Evolutionary conservation across 1,284 basidiomycete genomes (phyloP), one percentile per base, ranked within the genome.

Genomic region (Calocybe gambosa): DNA sequence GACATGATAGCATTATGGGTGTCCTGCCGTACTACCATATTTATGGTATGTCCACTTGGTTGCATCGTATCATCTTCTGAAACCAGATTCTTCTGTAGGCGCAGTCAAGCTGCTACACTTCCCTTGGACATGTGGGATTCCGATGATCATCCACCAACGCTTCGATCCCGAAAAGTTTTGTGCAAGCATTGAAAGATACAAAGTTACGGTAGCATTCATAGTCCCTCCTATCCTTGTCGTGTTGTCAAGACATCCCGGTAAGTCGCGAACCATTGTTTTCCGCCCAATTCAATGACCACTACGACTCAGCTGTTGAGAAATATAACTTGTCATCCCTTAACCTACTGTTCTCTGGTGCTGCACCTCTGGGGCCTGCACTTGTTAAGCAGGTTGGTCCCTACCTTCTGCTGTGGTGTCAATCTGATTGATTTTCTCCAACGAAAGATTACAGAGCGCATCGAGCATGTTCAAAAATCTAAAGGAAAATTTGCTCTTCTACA

Each of bases 221-320:
- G 93, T 95, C 0, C 93, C 93, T 0, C 93, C 93, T 0, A 82
- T 96, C 39, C 68, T 93, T 3, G 80, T 95, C 5, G 71, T 80
- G 1, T 70, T 93, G 19, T 70, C 81, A 0, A 79, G 78, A 42
- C 81, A 85, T 55, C 74, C 78, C 15, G 77, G 81, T 79, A 53
- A 26, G 68, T 34, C 36, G n/a, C 13, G 1, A 31, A 1, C 13
- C 16, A 1, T 2, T 25, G 1, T 20, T 25, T 2, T 35, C 31
- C 31, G 10, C 10, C 28, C 10, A 9, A 9, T n/a, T 16, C 8
- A 12, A 34, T 13, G 13, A 15, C 15, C n/a, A 15, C 16, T 31
- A 13, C 2, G 19, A 5, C 20, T 12, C 39, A 71, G 80, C 77
- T n/a, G 73, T 87, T 1, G 74, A 79, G 39, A 75, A 85, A 61